A percentile compares a stretch with the other conserved stretches of the same genome.
Evolutionary conservation across 106 monocot species (phyloP).

Genomic region (Amphibolis antarctica): DNA sequence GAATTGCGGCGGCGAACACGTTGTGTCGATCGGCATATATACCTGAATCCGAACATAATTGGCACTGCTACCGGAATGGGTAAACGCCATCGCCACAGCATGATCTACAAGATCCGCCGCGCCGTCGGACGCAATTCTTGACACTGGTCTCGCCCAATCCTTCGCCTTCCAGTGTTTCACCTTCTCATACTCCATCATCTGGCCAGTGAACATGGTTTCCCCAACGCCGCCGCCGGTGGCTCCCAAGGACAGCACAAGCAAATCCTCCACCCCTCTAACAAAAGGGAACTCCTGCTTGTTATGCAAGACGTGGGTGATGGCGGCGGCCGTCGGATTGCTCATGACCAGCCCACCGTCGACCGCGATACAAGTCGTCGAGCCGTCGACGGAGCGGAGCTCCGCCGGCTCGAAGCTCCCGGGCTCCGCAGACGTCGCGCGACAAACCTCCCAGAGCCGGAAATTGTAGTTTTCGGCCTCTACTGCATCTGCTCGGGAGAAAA

Average conservation of each 20-base stretch:
- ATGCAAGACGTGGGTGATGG: constrained; percentile 64
- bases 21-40: too few species aligned
- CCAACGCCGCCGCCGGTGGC: constrained; percentile 7
- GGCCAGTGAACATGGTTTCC: background rate
- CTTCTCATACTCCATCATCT: constrained; percentile 7
- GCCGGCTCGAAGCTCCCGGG: constrained; percentile 18
- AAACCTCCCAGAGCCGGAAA: constrained; percentile 26
- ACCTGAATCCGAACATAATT: constrained; percentile 77
- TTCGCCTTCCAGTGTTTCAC: constrained; percentile 18
- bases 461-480: constrained; percentile 10
- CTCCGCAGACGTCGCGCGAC: constrained; percentile 21
- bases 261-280: constrained; percentile 63
- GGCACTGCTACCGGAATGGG: constrained; percentile 31
- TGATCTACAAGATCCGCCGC: constrained; percentile 62
- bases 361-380: constrained; percentile 17
- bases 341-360: constrained; percentile 30
- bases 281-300: constrained; percentile 77
- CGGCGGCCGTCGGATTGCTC: constrained; percentile 43
- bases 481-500: constrained; percentile 32
- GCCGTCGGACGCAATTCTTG: constrained; percentile 37
- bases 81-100: constrained; percentile 59
- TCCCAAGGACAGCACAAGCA: constrained; percentile 66
- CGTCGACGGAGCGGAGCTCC: constrained; percentile 15
- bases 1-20: too few species aligned
- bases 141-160: constrained; percentile 41